Percentiles rank a stretch among this genome's conserved stretches.
Evolutionary conservation across 306 rosid genomes (phyloP).

Genomic region (Lathyrus aphaca): DNA sequence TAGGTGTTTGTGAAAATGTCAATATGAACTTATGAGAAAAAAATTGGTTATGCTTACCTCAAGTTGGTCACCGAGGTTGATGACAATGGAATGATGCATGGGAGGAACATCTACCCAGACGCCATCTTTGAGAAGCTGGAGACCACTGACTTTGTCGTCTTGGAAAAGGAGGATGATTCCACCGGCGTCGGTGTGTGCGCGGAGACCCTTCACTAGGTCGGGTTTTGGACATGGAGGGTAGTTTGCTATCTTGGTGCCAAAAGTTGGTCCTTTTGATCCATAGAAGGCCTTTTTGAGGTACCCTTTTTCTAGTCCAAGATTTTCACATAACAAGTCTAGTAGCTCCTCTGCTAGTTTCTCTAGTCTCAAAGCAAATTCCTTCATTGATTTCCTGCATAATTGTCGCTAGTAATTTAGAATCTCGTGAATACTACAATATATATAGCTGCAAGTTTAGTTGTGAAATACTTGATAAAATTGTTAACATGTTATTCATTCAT

Average conservation of each 20-base stretch:
- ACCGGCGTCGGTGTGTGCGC: constrained; percentile 34
- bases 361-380: constrained; percentile 36
- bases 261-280: constrained; percentile 34
- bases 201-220: constrained; percentile 34
- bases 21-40: neutral
- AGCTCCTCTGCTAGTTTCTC: constrained; percentile 37
- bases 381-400: constrained; percentile 31
- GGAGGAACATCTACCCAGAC: constrained; percentile 34
- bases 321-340: constrained; percentile 28
- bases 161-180: constrained; percentile 34
- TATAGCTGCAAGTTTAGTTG: neutral
- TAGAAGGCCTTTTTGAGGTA: constrained; percentile 29
- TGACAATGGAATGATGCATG: constrained; percentile 34
- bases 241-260: constrained; percentile 36
- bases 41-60: constrained; percentile 11
- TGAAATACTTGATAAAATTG: neutral
- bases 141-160: constrained; percentile 35
- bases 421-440: neutral
- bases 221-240: constrained; percentile 42
- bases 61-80: constrained; percentile 37
- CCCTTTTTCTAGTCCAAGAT: constrained; percentile 25
- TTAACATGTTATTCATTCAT: neutral
- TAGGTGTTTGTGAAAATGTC: constrained; percentile 2
- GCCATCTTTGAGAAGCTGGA: constrained; percentile 36
- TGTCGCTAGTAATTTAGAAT: constrained; percentile 15